phyloP scores from a whole-genome alignment of 306 rosid species.

The Adenanthera pavonina region DNA sequence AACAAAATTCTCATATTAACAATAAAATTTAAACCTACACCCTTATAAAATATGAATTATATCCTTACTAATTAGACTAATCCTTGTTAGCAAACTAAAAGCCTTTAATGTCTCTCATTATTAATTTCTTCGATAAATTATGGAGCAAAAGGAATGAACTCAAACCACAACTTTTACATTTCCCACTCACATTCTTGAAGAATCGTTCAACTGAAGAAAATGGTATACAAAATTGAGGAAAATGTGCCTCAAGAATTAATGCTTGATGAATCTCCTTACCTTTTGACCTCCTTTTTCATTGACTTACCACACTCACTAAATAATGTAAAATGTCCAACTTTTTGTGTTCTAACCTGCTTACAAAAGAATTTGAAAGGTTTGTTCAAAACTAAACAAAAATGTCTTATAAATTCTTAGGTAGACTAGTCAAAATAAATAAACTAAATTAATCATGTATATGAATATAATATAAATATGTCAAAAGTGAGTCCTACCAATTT shows the following conservation, averaged over 20 bases:
- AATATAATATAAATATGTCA: neutral
- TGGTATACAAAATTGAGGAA: slow-evolving; percentile 24
- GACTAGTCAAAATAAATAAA: neutral
- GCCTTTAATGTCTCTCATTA: slow-evolving; percentile 30
- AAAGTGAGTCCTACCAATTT: neutral
- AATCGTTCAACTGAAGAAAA: slow-evolving; percentile 56
- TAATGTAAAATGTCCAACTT: slow-evolving; percentile 60
- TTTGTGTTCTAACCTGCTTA: slow-evolving; percentile 64
- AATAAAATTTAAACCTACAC: too few relatives aligned
- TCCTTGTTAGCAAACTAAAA: neutral
- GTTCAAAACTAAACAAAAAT: slow-evolving; percentile 24
- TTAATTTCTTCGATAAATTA: slow-evolving; percentile 51
- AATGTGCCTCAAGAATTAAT: slow-evolving; percentile 20
- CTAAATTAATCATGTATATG: neutral
- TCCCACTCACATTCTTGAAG: slow-evolving; percentile 58
- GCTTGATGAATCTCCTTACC: slow-evolving; percentile 38
- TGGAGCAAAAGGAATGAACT: slow-evolving; percentile 49
- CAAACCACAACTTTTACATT: slow-evolving; percentile 54
- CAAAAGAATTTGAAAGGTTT: slow-evolving; percentile 22
- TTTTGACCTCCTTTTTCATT: slow-evolving; percentile 57
- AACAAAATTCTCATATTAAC: too few relatives aligned
- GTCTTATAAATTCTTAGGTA: neutral
- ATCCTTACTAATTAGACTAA: too few relatives aligned
- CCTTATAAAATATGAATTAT: too few relatives aligned
- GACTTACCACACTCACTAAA: slow-evolving; percentile 80